Evolutionary conservation across 1,139 yeast genomes (phyloP).

Genomic region (Groenewaldozyma sp.): DNA sequence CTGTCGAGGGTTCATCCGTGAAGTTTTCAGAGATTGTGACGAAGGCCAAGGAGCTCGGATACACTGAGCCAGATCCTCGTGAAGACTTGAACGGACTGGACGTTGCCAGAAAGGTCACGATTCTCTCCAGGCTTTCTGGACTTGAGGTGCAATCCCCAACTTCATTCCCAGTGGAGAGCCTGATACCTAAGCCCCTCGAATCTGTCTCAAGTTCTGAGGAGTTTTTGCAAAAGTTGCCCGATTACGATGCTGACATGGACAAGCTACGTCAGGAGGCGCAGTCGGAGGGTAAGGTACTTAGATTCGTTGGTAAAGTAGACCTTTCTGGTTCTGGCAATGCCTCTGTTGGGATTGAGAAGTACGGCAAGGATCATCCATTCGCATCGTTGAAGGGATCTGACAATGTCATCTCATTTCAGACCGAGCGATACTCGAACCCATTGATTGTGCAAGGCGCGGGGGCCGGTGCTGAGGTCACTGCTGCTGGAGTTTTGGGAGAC

Average conservation of each 20-base stretch:
- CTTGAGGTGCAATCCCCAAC: constrained; percentile 79
- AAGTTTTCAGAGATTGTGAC: constrained; percentile 85
- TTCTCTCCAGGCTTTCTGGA: constrained; percentile 88
- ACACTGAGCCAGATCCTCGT: constrained; percentile 99
- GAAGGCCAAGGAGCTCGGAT: constrained; percentile 83
- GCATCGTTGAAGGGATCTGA: constrained; percentile 94
- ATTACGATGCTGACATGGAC: constrained; percentile 72
- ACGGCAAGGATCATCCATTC: constrained; percentile 80
- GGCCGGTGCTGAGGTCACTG: constrained; percentile 98
- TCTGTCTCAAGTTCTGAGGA: constrained; percentile 63
- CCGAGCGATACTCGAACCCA: constrained; percentile 88
- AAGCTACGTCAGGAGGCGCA: constrained; percentile 73
- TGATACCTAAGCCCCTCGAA: constrained; percentile 83
- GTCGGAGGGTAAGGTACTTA: constrained; percentile 71
- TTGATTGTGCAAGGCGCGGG: constrained; percentile 95
- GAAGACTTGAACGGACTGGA: constrained; percentile 97
- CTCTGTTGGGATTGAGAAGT: constrained; percentile 79
- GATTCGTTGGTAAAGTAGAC: constrained; percentile 91
- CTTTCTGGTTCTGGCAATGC: constrained; percentile 45
- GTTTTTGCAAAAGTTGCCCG: constrained; percentile 70
- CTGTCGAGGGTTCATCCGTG: constrained; percentile 46
- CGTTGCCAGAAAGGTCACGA: constrained; percentile 96
- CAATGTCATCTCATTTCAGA: constrained; percentile 84
- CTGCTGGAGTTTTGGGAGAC: constrained; percentile 96
- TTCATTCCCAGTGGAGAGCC: constrained; percentile 90